Evolutionary conservation across 2,329 filamentous ascomycete genomes (phyloP).

Genomic region (Periconia digitata): DNA sequence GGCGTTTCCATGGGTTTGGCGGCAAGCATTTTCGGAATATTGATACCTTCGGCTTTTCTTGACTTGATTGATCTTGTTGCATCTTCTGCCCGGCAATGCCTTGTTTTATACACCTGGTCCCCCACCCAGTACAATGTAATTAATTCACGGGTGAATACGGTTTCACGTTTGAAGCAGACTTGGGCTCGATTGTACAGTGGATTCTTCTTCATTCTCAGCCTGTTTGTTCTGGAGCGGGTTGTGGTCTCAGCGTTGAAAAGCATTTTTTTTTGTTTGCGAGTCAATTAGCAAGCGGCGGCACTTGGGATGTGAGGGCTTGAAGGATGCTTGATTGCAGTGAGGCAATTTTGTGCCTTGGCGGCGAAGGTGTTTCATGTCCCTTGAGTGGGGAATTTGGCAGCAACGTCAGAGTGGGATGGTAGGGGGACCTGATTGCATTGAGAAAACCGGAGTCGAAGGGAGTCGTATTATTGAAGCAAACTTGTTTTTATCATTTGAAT

Average conservation of each 20-base stretch:
- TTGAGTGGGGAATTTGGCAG: too few species aligned
- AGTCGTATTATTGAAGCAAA: too few species aligned
- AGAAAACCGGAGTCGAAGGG: too few species aligned
- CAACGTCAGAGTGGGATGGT: too few species aligned
- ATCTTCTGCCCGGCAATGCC: not conserved
- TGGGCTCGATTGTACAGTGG: too few species aligned
- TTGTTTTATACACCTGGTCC: too few species aligned
- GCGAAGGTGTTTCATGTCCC: too few species aligned
- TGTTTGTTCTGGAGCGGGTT: not conserved
- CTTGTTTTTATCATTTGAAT: not conserved
- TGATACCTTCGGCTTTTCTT: constrained; percentile 31
- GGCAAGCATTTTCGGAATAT: constrained; percentile 24
- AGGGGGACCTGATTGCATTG: too few species aligned
- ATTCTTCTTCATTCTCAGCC: constrained; percentile 3
- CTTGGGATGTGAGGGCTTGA: not conserved
- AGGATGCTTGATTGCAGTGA: too few species aligned
- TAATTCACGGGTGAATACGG: too few species aligned
- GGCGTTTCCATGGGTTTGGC: constrained; percentile 25
- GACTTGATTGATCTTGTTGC: constrained; percentile 2
- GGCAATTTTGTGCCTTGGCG: too few species aligned
- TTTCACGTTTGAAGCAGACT: too few species aligned
- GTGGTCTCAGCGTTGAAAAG: constrained; percentile 11
- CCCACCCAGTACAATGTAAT: not conserved
- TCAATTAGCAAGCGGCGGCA: not conserved
- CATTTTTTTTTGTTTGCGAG: constrained; percentile 14